These are phyloP conservation scores for Ceratobasidium papillatum DNA, from an alignment of 1,284 basidiomycete species.

Conservation along the genomic window DNA sequence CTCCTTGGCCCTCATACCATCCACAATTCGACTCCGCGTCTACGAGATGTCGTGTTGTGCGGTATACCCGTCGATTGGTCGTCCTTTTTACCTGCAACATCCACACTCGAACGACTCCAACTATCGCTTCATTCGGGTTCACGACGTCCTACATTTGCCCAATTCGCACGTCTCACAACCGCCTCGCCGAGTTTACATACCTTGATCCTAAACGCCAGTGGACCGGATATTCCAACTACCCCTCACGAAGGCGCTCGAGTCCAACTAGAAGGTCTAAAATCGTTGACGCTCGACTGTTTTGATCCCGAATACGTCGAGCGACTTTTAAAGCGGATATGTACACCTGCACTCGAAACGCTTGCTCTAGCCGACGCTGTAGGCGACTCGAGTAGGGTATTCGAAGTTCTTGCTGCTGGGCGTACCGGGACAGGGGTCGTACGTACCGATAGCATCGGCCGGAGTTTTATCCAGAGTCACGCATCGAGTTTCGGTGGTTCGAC, in stretches of 20 bases:
- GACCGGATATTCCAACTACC: not conserved
- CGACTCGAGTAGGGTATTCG: constrained; percentile 34
- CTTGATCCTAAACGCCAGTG: constrained; percentile 31
- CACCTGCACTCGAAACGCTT: constrained; percentile 18
- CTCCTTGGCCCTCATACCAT: constrained; percentile 11
- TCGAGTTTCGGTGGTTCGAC: not conserved
- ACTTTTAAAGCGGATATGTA: constrained; percentile 4
- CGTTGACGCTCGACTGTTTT: constrained; percentile 30
- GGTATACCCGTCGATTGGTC: constrained; percentile 29
- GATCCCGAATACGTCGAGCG: constrained; percentile 32
- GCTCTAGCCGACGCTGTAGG: constrained; percentile 29
- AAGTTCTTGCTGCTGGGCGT: constrained; percentile 26
- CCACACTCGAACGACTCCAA: constrained; percentile 30
- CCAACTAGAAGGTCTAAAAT: not conserved
- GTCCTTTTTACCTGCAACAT: constrained; percentile 1
- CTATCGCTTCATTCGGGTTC: constrained; percentile 33
- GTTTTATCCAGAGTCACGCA: not conserved
- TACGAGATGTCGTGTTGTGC: constrained; percentile 26
- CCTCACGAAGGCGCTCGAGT: not conserved
- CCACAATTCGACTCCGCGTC: constrained; percentile 5
- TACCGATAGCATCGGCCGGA: not conserved
- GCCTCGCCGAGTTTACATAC: constrained; percentile 26
- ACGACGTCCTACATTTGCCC: constrained; percentile 11
- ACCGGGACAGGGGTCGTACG: not conserved
- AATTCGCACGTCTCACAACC: constrained; percentile 31